Percentiles rank a stretch among this genome's conserved stretches.
Evolutionary conservation across 805 yeast genomes (phyloP).

Genomic region (Alloascoidea africana): DNA sequence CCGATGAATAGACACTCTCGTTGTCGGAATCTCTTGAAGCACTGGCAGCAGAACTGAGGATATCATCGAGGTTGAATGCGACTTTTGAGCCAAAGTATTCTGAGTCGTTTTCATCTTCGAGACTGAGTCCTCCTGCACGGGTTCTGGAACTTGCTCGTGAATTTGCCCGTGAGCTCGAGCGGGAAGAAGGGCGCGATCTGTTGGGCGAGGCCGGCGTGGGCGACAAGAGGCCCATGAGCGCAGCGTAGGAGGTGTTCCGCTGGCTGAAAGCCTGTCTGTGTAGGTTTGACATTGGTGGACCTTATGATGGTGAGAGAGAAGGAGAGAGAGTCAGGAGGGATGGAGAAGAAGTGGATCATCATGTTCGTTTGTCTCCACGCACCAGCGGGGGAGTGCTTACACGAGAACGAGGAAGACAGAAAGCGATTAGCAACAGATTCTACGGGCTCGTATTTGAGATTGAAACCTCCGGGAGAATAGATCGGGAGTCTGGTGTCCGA

Average conservation of each 20-base stretch:
- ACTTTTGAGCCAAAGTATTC: not conserved
- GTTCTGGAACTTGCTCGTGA: not conserved
- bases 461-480: too few relatives aligned
- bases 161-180: conserved; percentile 1
- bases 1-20: conserved; percentile 1
- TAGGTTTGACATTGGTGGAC: not conserved
- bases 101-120: not conserved
- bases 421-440: too few relatives aligned
- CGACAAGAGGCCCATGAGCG: not conserved
- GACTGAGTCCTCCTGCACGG: not conserved
- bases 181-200: not conserved
- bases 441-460: too few relatives aligned
- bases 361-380: too few relatives aligned
- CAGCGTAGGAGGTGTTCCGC: not conserved
- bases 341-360: too few relatives aligned
- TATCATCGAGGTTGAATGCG: not conserved
- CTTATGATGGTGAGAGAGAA: too few relatives aligned
- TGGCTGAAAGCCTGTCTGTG: conserved; percentile 1
- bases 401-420: too few relatives aligned
- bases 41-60: not conserved
- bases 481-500: too few relatives aligned
- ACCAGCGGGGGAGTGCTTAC: too few relatives aligned
- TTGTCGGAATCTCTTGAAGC: not conserved
- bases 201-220: not conserved
- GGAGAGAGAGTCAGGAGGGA: too few relatives aligned